phyloP scores from a whole-genome alignment of 768 basidiomycete genomes.

The Pisolithus tinctorius region DNA sequence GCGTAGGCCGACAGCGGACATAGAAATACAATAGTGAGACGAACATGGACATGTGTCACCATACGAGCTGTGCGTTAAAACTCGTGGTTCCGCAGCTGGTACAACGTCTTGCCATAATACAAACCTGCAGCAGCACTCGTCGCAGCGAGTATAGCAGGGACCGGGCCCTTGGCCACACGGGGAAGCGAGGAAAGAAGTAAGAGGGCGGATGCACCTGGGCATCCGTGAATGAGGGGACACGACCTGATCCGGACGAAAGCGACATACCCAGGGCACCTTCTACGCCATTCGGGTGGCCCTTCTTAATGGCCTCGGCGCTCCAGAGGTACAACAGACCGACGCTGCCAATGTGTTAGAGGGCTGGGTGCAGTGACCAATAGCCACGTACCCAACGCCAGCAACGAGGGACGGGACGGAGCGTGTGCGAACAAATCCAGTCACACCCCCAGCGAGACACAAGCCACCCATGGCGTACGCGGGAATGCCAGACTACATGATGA shows the following conservation, averaged over 20 bases:
- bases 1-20: background rate
- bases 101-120: slow-evolving; percentile 64
- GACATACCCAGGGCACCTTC: slow-evolving; percentile 71
- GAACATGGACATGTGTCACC: background rate
- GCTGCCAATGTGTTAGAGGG: slow-evolving; percentile 27
- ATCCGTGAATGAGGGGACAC: background rate
- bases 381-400: slow-evolving; percentile 67
- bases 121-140: slow-evolving; percentile 53
- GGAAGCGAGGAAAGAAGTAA: slow-evolving; percentile 71
- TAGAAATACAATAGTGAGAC: background rate
- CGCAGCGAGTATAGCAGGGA: slow-evolving; percentile 56
- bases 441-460: slow-evolving; percentile 70
- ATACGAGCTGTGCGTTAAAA: background rate
- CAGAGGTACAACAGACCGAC: slow-evolving; percentile 76
- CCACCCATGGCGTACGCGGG: slow-evolving; percentile 74
- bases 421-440: slow-evolving; percentile 64
- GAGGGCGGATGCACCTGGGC: slow-evolving; percentile 66
- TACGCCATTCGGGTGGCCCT: slow-evolving; percentile 65
- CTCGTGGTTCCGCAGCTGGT: slow-evolving; percentile 25
- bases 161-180: slow-evolving; percentile 65
- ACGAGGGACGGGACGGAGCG: slow-evolving; percentile 78
- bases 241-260: background rate
- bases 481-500: slow-evolving; percentile 58
- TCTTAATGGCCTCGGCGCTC: slow-evolving; percentile 71
- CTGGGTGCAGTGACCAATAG: background rate